phyloP scores from a whole-genome alignment of 140 eudicot species.

The Erigeron philadelphicus region DNA sequence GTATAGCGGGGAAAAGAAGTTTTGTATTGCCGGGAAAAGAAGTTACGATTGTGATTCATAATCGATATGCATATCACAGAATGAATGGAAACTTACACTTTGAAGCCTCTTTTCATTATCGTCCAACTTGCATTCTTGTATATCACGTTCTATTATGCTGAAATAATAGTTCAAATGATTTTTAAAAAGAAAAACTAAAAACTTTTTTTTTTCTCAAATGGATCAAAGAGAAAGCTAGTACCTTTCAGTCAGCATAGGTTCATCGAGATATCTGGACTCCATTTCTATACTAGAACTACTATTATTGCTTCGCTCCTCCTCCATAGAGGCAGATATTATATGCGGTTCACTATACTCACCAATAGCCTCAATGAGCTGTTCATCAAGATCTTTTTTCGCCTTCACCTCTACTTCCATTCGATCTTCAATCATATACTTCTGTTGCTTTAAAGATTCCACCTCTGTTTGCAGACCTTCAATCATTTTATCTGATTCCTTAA shows the following conservation, averaged over 20 bases:
- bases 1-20: neutral
- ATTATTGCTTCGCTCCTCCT: constrained; percentile 30
- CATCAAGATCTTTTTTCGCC: constrained; percentile 48
- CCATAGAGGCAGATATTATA: constrained; percentile 27
- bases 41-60: neutral
- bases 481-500: constrained; percentile 40
- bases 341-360: constrained; percentile 35
- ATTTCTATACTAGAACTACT: constrained; percentile 31
- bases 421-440: constrained; percentile 41
- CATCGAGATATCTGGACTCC: constrained; percentile 29
- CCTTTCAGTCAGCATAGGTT: constrained; percentile 47
- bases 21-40: too few species aligned
- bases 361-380: constrained; percentile 44
- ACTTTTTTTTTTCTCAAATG: too few species aligned
- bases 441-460: constrained; percentile 35
- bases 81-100: constrained; percentile 42
- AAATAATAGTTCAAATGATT: constrained; percentile 9
- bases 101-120: constrained; percentile 44
- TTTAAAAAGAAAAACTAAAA: neutral
- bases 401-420: constrained; percentile 34
- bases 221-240: constrained; percentile 20
- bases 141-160: constrained; percentile 39
- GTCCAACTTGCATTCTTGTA: constrained; percentile 18
- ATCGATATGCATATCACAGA: neutral
- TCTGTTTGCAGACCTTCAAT: constrained; percentile 41